Evolutionary conservation across 371 early-diverging fungal species (phyloP).

Genomic region (Mucor plumbeus): DNA sequence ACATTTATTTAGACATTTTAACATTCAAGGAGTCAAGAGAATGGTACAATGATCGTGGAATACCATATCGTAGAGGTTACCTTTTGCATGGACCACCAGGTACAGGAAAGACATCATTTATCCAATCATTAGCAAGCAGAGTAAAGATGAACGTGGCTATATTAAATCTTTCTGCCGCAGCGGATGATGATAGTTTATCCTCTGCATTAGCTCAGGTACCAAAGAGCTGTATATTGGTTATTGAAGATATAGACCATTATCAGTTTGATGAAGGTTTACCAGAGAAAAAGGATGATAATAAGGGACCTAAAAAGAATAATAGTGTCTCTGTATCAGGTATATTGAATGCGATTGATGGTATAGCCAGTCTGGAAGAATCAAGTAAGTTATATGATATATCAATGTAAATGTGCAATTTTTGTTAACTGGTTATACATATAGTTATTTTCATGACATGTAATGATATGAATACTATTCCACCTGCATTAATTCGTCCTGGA

Average conservation of each 20-base stretch:
- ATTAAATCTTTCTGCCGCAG: constrained; percentile 81
- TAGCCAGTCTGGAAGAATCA: constrained; percentile 63
- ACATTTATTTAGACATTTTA: constrained; percentile 24
- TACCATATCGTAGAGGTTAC: constrained; percentile 91
- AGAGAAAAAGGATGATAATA: constrained; percentile 19
- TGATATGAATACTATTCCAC: constrained; percentile 89
- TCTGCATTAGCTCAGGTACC: constrained; percentile 87
- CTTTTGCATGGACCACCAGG: constrained; percentile 66
- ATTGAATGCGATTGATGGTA: constrained; percentile 85
- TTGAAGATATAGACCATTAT: constrained; percentile 94
- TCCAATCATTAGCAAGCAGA: constrained; percentile 77
- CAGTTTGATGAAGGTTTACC: constrained; percentile 38
- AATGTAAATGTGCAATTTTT: neutral
- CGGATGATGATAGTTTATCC: constrained; percentile 86
- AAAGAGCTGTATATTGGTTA: constrained; percentile 83
- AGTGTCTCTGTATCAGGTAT: constrained; percentile 40
- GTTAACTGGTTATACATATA: neutral
- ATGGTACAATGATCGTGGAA: constrained; percentile 92
- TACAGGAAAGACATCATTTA: constrained; percentile 70
- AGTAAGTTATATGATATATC: constrained; percentile 28
- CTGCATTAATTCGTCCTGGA: constrained; percentile 96
- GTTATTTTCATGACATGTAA: constrained; percentile 97
- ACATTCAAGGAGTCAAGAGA: constrained; percentile 30
- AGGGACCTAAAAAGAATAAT: constrained; percentile 1
- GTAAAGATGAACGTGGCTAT: constrained; percentile 92